These are phyloP conservation scores for Citrus unshiu DNA, from an alignment of 345 rosid genomes.

Conservation along the genomic window DNA sequence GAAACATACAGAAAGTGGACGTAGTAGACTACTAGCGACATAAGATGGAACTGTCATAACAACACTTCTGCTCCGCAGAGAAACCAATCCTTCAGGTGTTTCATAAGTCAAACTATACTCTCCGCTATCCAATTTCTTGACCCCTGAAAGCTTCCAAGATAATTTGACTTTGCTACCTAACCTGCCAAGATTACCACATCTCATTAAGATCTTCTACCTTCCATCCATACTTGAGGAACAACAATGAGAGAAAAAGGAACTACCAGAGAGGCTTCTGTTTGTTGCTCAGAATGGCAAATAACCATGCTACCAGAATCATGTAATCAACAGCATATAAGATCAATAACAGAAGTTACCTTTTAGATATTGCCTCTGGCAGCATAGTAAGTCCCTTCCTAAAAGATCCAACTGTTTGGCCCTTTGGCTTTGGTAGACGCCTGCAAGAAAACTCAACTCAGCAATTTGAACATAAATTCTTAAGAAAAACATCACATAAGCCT, in stretches of 20 bases:
- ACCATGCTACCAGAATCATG: neutral
- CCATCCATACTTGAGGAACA: neutral
- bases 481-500: conserved; percentile 9
- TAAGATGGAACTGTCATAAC: conserved; percentile 87
- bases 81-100: conserved; percentile 82
- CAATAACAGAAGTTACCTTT: conserved; percentile 40
- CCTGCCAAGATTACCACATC: conserved; percentile 40
- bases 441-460: conserved; percentile 16
- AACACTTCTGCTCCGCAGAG: conserved; percentile 64
- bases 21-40: conserved; percentile 63
- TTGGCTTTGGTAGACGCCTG: conserved; percentile 84
- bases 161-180: conserved; percentile 75
- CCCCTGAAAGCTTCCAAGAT: conserved; percentile 76
- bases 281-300: neutral
- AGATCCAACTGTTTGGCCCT: conserved; percentile 96
- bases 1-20: conserved; percentile 75
- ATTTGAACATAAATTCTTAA: neutral
- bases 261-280: neutral
- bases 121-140: conserved; percentile 56
- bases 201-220: conserved; percentile 16
- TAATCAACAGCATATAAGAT: conserved; percentile 1
- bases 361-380: conserved; percentile 85
- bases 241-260: neutral
- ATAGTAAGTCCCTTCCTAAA: conserved; percentile 82
- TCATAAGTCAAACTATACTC: conserved; percentile 71